phyloP scores from a whole-genome alignment of 176 grass and related monocot species.

The Musa beccarii region DNA sequence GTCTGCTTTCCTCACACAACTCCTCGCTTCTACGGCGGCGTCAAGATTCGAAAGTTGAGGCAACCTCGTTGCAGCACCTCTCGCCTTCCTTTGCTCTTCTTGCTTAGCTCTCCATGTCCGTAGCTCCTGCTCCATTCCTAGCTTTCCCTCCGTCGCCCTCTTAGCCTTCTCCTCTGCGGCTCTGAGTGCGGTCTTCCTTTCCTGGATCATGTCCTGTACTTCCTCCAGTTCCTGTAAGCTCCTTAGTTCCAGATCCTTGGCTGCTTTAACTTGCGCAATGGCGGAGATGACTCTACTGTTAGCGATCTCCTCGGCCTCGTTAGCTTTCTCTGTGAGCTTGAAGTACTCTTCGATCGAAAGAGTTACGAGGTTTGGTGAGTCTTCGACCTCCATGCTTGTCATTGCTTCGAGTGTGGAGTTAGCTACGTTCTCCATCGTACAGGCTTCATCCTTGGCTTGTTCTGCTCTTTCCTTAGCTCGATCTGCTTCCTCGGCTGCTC shows the following conservation, averaged over 20 bases:
- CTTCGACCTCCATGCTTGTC: not conserved
- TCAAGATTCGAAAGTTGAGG: not conserved
- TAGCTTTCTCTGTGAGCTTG: not conserved
- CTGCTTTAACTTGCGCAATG: not conserved
- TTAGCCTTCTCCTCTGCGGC: not conserved
- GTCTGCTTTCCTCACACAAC: too few relatives aligned
- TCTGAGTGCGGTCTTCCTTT: not conserved
- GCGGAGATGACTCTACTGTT: not conserved
- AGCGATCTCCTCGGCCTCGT: not conserved
- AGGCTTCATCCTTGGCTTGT: not conserved
- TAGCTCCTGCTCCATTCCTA: not conserved
- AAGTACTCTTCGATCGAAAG: not conserved
- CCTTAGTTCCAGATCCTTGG: not conserved
- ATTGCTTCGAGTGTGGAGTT: not conserved
- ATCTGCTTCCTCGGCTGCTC: not conserved
- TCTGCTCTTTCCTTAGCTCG: not conserved
- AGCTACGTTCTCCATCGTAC: not conserved
- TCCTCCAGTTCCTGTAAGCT: not conserved
- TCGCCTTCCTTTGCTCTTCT: not conserved
- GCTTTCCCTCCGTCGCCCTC: not conserved
- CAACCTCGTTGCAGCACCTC: not conserved
- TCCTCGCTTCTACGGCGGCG: too few relatives aligned
- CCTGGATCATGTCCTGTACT: not conserved
- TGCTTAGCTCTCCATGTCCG: not conserved
- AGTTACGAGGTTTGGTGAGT: not conserved